Evolutionary conservation across 345 rosid species (phyloP), one percentile per base, ranked within the genome.

Genomic region (Moringa oleifera): DNA sequence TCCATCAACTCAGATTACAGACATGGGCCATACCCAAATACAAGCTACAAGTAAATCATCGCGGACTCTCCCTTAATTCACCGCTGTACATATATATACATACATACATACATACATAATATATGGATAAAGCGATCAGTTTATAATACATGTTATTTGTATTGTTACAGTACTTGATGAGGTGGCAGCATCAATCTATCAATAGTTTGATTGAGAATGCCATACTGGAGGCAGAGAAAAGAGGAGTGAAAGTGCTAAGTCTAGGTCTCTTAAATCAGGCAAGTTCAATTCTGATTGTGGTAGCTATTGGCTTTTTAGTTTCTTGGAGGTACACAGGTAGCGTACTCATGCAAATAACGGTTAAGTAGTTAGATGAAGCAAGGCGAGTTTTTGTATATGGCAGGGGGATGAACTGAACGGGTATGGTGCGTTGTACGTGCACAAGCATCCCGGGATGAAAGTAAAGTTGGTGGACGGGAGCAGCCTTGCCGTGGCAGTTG

Each of bases 11-110:
- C 70, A 78, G 52, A 19, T 52, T 82, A 28, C 96, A 91, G 45
- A 77, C 95, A 20, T 85, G 98, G 98, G 83, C 76, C 31, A 65
- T 89, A 23, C 89, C 96, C 2, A 86, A 76, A 68, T 89, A 81
- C 72, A 81, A 57, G 18, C 20, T 79, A 12, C 96, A 88, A 66
- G 97, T 87, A 68, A 47, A 6, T 6, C 7, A 6, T 2, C 9
- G 1, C 20, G 41, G 21, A 53, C 20, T 51, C 1, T 21, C n/a
- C 21, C 11, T 28, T 23, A 11, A 28, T 28, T 28, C 3, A 28
- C 33, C 3, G 8, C 3, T n/a, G n/a, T n/a, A n/a, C n/a, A n/a
- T n/a, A n/a, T n/a, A n/a, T n/a, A n/a, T n/a, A n/a, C n/a, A n/a
- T n/a, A n/a, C n/a, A n/a, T n/a, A n/a, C n/a, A n/a, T n/a, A n/a